Evolutionary conservation across 2,329 filamentous ascomycete species (phyloP), one percentile per base, ranked within the genome.

Genomic region (Aureobasidium sp.): DNA sequence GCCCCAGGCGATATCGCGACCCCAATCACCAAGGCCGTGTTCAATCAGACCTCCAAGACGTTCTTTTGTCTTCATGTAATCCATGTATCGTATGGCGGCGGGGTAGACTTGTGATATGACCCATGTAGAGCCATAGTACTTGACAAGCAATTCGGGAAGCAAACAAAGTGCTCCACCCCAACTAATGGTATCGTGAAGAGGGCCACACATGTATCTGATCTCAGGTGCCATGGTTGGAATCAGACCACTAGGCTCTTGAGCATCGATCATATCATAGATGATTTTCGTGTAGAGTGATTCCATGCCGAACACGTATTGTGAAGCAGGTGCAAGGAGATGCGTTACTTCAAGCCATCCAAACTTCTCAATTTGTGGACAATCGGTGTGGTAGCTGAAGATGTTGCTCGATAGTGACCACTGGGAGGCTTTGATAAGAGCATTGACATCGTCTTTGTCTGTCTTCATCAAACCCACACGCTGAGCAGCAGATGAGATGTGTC

Each of bases 321-420:
- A 82, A 0, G 80, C 78, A 0, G 81, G 80, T 16, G 79, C 78
- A 8, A 84, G 79, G 15, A 84, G 73, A 61, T 80, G 78, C 1
- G 82, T 82, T 8, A 84, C 82, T 70, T 84, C 82, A 0, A 83
- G 76, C 82, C 82, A 84, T 0, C 80, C 82, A 48, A 84, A 84
- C 66, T 84, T 84, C 68, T 84, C 80, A 40, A 82, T 81, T 43
- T 66, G 47, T 7, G 79, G 80, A 65, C 80, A 82, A 68, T 84
- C 81, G 3, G 82, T 84, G 66, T 84, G 82, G 69, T 84, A 84
- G 63, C 79, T 81, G 67, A 81, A 81, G 20, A 82, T 72, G 67
- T 82, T 82, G 53, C 74, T 77, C 45, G 74, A 75, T 55, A 82
- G 83, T 1, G 80, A 79, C 81, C 81, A 84, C 65, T 82, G 79